Conservation (phyloP, 495 filamentous ascomycete species). For the Penicillium odoratum region DNA sequence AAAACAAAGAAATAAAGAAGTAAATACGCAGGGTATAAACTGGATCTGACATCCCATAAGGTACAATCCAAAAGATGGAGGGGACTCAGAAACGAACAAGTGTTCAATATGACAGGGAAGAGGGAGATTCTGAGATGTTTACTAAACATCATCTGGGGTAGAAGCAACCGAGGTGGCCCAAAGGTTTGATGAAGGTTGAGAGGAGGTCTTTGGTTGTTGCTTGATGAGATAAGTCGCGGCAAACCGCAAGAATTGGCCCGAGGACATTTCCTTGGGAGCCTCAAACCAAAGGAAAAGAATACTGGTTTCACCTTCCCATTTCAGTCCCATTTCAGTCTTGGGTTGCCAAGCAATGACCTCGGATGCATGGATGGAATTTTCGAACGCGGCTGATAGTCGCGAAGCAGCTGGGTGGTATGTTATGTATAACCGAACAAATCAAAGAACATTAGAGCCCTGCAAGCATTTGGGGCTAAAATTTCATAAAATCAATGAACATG, state of each 20-base stretch:
- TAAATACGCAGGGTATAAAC: conserved; percentile 35
- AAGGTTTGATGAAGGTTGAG: not conserved
- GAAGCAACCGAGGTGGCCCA: not conserved
- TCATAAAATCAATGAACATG: not conserved
- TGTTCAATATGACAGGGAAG: not conserved
- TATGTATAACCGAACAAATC: conserved; percentile 24
- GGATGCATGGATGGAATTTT: not conserved
- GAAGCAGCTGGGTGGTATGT: not conserved
- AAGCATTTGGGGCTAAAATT: conserved; percentile 7
- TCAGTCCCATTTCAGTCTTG: not conserved
- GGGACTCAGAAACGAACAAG: not conserved
- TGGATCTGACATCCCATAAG: conserved; percentile 32
- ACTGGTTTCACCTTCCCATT: not conserved
- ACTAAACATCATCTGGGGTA: not conserved
- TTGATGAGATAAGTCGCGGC: not conserved
- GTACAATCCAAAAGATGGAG: conserved; percentile 29
- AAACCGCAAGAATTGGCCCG: not conserved
- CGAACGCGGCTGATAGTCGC: not conserved
- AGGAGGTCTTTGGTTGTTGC: not conserved
- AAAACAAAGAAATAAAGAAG: conserved; percentile 14
- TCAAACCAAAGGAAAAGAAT: not conserved
- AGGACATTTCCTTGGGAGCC: not conserved
- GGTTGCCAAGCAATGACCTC: not conserved
- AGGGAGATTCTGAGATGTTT: conserved; percentile 9
- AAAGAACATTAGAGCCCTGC: conserved; percentile 7